Conservation (phyloP, 371 early-diverging fungal species). For the Umbelopsis sp. region DNA sequence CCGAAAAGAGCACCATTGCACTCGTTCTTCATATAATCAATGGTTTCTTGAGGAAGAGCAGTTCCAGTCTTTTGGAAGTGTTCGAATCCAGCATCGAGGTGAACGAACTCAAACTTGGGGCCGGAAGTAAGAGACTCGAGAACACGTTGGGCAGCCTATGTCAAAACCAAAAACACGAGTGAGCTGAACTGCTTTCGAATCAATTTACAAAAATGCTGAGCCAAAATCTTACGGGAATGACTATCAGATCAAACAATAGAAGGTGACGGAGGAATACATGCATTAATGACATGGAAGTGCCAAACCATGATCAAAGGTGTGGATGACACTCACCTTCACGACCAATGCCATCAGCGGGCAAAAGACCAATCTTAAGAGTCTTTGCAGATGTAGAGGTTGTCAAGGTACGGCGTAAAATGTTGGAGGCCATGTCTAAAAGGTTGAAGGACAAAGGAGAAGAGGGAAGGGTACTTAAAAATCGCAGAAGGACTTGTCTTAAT, state of each 20-base stretch:
- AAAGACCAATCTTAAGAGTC: constrained; percentile 83
- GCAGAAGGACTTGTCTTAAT: background rate
- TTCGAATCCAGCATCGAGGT: constrained; percentile 94
- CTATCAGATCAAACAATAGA: constrained; percentile 11
- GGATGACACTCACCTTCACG: constrained; percentile 64
- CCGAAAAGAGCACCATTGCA: constrained; percentile 97
- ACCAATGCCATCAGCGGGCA: constrained; percentile 96
- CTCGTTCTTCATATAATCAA: constrained; percentile 73
- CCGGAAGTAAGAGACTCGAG: constrained; percentile 73
- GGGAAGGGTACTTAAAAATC: background rate
- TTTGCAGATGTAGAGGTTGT: constrained; percentile 49
- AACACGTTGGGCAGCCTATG: constrained; percentile 86
- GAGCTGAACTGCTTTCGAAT: background rate
- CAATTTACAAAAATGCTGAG: background rate
- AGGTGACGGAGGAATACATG: background rate
- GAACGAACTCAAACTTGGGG: constrained; percentile 74
- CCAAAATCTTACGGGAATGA: constrained; percentile 33
- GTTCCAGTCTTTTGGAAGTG: constrained; percentile 89
- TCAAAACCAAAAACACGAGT: background rate
- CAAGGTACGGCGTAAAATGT: constrained; percentile 56
- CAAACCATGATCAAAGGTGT: background rate
- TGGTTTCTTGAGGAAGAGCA: constrained; percentile 87
- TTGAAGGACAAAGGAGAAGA: background rate
- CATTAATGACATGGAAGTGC: background rate
- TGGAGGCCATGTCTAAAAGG: constrained; percentile 38